A percentile compares a stretch with the other conserved stretches of the same genome.
Evolutionary conservation across 805 yeast genomes (phyloP).

Genomic region (Candida ovalis): DNA sequence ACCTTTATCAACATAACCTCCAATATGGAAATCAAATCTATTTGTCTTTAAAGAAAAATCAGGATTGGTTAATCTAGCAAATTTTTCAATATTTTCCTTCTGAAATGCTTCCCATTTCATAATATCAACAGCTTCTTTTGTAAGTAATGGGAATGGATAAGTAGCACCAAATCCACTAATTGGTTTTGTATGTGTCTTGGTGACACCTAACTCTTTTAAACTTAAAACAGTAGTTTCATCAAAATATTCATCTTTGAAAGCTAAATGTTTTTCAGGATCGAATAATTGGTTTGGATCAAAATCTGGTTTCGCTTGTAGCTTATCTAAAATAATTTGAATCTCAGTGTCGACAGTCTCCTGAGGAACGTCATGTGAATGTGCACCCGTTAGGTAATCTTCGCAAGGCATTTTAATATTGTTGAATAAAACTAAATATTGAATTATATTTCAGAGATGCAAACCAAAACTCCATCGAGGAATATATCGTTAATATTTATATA

Average conservation of each 20-base stretch:
- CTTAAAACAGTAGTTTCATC: slow-evolving; percentile 36
- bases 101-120: slow-evolving; percentile 51
- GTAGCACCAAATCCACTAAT: slow-evolving; percentile 40
- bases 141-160: slow-evolving; percentile 56
- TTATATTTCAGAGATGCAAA: too few species aligned
- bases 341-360: slow-evolving; percentile 25
- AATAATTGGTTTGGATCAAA: slow-evolving; percentile 26
- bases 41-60: slow-evolving; percentile 26
- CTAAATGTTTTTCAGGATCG: slow-evolving; percentile 36
- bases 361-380: slow-evolving; percentile 25
- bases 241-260: slow-evolving; percentile 36
- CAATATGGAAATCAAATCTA: slow-evolving; percentile 41
- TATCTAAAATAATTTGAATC: slow-evolving; percentile 14
- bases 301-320: slow-evolving; percentile 11
- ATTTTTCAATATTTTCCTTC: slow-evolving; percentile 38
- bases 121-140: slow-evolving; percentile 53
- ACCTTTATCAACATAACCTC: slow-evolving; percentile 43
- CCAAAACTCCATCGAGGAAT: too few species aligned
- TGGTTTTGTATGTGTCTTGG: slow-evolving; percentile 33
- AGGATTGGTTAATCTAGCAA: slow-evolving; percentile 39
- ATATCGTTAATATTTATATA: too few species aligned
- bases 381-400: slow-evolving; percentile 20
- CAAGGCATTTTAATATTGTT: slow-evolving; percentile 10
- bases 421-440: too few species aligned
- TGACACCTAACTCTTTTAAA: slow-evolving; percentile 34